Base-by-base conservation (phyloP, 768 basidiomycete species). In the Podaxis sp. region DNA sequence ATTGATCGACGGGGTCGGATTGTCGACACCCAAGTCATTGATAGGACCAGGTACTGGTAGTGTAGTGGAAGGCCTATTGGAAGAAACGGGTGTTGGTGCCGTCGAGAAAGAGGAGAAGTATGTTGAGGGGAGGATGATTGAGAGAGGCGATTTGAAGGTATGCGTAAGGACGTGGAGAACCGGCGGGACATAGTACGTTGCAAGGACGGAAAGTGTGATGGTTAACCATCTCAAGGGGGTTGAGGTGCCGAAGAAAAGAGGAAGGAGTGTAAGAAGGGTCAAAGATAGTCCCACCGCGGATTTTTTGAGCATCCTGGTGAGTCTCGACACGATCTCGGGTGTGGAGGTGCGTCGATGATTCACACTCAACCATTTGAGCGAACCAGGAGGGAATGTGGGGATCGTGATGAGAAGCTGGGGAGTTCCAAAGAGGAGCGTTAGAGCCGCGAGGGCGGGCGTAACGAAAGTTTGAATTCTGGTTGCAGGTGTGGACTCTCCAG, bases 161-260 rank as follows among this genome's bases (percentile, higher is more conserved):
- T 96, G 94, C 3, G 87, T 85, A 27, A 82, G 81, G 66, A 96
- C 85, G 75, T 96, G 94, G 58, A 91, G 75, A 54, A 93, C 69
- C 15, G 93, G 90, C 83, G 90, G 88, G 1, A 90, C 72, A 56
- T 88, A 74, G 71, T 86, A 92, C 9, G 86, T 85, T 4, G 84
- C 79, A 56, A 80, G 75, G 38, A 85, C 70, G 24, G 91, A 69
- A 27, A 80, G 72, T 19, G 78, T 64, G 63, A 85, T 81, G 52
- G 81, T 82, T 25, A 87, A 70, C 13, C 24, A 33, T 15, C 47
- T 54, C 17, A 82, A 19, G 3, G 52, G 50, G 27, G 59, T n/a
- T 54, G 63, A 65, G 17, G 43, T 63, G 55, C 52, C 56, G 12
- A 63, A 46, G 38, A 67, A 55, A 49, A 82, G 66, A n/a, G 83